Base-by-base conservation (phyloP, 2,329 filamentous ascomycete genomes). In the Scedosporium minutisporum region DNA sequence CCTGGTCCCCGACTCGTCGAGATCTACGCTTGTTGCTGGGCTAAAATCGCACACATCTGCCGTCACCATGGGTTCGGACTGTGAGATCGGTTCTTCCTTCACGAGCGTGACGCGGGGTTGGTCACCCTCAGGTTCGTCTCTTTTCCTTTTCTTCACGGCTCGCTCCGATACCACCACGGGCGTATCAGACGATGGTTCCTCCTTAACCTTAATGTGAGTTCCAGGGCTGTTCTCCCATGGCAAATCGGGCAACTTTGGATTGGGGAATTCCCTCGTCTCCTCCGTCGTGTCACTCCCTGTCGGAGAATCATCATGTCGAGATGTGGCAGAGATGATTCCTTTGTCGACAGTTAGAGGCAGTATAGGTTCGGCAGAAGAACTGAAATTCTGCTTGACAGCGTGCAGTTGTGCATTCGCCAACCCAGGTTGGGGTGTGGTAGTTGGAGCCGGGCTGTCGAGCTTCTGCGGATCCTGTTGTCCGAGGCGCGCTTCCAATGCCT, bases 21-120 rank as follows among this genome's bases (percentile, higher is more conserved):
- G 75, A 68, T 89, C 86, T 60, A 88, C 77, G 62, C 84, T 88
- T 60, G 86, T 84, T 48, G 82, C 76, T 0, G 78, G 74, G 21
- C 73, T 67, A 64, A 78, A 64, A 6, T 65, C 64, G 55, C 63
- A 64, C 6, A 68, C 65, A 2, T 66, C 66, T 3, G 64, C 57
- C 2, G 68, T 62, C 16, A 67, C 23, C 2, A 46, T 25, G 46
- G 53, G 53, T 67, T 69, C 46, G 29, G 25, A 44, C 27, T 42
- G 46, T 14, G 44, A 38, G 23, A 62, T 65, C 41, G 69, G 64
- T 66, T 84, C 81, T 5, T 66, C 64, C 67, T 84, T 84, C 55
- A 83, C 66, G 60, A 69, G 75, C 10, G 67, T 69, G 16, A 68
- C 57, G 1, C 68, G 69, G 3, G 65, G 63, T n/a, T 68, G 65